phyloP scores from a whole-genome alignment of 192 early-diverging fungal genomes.

The Podila minutissima region DNA sequence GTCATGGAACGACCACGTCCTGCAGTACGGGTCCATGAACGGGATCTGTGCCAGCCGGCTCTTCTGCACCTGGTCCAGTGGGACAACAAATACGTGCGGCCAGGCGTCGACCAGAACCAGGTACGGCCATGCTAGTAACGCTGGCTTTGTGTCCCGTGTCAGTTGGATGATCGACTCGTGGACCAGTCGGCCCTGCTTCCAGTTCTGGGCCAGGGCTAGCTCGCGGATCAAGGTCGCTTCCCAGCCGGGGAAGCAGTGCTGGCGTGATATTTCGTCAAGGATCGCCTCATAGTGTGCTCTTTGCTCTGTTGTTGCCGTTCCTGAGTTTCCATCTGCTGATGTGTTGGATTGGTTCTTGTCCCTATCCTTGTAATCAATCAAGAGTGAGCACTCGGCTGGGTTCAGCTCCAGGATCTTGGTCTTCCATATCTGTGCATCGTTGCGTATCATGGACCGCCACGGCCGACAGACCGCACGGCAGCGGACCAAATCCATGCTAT shows the following conservation, averaged over 20 bases:
- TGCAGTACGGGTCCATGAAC: not conserved
- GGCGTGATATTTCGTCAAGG: constrained; percentile 10
- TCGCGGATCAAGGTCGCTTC: constrained; percentile 13
- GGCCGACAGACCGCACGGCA: constrained; percentile 39
- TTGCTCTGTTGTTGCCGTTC: not conserved
- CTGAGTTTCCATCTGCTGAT: not conserved
- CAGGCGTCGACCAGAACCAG: constrained; percentile 19
- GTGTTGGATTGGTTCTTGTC: not conserved
- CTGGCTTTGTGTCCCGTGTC: constrained; percentile 9
- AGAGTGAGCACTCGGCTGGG: constrained; percentile 11
- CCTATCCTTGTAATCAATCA: not conserved
- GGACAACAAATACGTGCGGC: constrained; percentile 12
- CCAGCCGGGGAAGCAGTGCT: constrained; percentile 25
- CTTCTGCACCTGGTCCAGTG: constrained; percentile 5
- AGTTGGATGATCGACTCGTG: constrained; percentile 11
- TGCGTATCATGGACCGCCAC: constrained; percentile 18
- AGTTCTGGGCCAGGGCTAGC: constrained; percentile 20
- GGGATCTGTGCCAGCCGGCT: constrained; percentile 4
- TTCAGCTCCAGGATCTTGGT: constrained; percentile 14
- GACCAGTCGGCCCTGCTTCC: constrained; percentile 12
- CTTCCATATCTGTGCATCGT: constrained; percentile 12
- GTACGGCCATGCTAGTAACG: constrained; percentile 22
- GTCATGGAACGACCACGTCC: not conserved
- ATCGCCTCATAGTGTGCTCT: not conserved
- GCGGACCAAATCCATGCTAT: constrained; percentile 30